These are phyloP conservation scores for Salix dunnii DNA, from an alignment of 345 rosid genomes.

Conservation along the genomic window DNA sequence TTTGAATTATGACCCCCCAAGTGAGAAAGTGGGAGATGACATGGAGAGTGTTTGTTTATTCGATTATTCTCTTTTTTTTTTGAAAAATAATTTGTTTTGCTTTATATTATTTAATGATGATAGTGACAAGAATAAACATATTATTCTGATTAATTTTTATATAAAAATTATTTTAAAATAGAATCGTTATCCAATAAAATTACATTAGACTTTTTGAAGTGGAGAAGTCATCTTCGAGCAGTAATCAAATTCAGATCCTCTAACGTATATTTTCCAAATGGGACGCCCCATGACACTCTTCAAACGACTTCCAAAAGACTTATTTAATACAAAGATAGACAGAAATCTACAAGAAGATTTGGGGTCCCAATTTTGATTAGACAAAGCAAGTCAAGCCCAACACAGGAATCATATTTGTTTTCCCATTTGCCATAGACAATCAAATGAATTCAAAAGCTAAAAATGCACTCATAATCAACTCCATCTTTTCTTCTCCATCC, in stretches of 20 bases:
- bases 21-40: background rate
- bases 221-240: background rate
- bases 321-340: background rate
- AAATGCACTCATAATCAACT: slow-evolving; percentile 3
- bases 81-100: too few species aligned
- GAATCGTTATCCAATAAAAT: background rate
- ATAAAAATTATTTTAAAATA: too few species aligned
- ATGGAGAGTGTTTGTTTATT: background rate
- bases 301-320: slow-evolving; percentile 15
- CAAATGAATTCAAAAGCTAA: slow-evolving; percentile 7
- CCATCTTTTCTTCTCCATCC: slow-evolving; percentile 9
- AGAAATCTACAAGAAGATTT: slow-evolving; percentile 1
- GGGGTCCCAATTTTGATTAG: slow-evolving; percentile 11
- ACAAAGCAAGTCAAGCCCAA: slow-evolving; percentile 19
- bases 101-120: too few species aligned
- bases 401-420: slow-evolving; percentile 5
- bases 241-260: background rate
- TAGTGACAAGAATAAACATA: too few species aligned
- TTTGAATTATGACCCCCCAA: background rate
- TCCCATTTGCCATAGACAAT: background rate
- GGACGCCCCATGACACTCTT: slow-evolving; percentile 6
- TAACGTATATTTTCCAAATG: background rate
- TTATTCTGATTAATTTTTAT: too few species aligned
- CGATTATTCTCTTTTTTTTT: too few species aligned
- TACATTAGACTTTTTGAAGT: background rate